phyloP scores from a whole-genome alignment of 2,329 filamentous ascomycete genomes.

The Pyricularia pennisetigena region DNA sequence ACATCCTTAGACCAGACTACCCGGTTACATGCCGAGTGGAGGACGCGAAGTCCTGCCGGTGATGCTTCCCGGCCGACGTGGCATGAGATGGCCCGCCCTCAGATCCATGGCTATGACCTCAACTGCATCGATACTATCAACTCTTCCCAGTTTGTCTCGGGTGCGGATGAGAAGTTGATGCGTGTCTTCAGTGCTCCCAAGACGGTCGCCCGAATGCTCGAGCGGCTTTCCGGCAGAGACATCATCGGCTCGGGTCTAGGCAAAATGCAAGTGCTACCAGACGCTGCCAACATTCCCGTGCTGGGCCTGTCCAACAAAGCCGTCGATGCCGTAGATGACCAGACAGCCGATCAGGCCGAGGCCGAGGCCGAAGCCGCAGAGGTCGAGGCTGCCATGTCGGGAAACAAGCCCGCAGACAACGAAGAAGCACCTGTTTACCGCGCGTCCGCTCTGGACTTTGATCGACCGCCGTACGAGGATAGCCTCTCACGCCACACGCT shows the following conservation, averaged over 20 bases:
- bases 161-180: constrained; percentile 95
- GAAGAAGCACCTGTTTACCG: neutral
- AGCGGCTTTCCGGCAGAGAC: constrained; percentile 54
- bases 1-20: constrained; percentile 92
- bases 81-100: constrained; percentile 92
- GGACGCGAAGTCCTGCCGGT: constrained; percentile 21
- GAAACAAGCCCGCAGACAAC: constrained; percentile 7
- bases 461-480: constrained; percentile 80
- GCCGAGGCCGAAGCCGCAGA: constrained; percentile 9
- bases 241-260: constrained; percentile 19
- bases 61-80: constrained; percentile 44
- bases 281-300: constrained; percentile 90
- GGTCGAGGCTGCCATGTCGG: constrained; percentile 21
- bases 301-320: constrained; percentile 95
- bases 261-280: constrained; percentile 49
- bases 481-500: constrained; percentile 81
- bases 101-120: constrained; percentile 96
- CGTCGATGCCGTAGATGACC: constrained; percentile 49
- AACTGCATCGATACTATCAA: constrained; percentile 82
- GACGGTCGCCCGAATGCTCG: constrained; percentile 67
- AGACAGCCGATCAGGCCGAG: constrained; percentile 10
- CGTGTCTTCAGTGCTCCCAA: constrained; percentile 88
- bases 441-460: constrained; percentile 48
- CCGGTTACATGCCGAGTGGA: constrained; percentile 75
- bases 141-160: constrained; percentile 73